Evolutionary conservation across 1,284 basidiomycete genomes (phyloP), one percentile per base, ranked within the genome.

Genomic region (Leucoagaricus sp.): DNA sequence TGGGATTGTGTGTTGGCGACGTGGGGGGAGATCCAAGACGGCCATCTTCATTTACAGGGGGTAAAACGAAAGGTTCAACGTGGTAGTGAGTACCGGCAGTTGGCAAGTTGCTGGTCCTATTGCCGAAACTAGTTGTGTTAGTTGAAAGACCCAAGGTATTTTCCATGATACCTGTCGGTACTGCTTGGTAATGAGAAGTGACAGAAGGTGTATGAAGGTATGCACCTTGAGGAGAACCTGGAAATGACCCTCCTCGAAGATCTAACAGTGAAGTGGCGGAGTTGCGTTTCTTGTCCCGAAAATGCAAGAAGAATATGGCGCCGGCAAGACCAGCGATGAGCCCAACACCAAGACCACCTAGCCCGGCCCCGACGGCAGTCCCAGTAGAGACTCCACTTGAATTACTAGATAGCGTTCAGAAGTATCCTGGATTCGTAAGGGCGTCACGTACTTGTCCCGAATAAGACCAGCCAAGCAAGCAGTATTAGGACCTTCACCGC

Each of bases 31-130:
- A 41, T 36, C 52, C 31, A 6, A 61, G 44, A 10, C 65, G 67
- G 19, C 66, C 66, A 51, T 70, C 65, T 63, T 72, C 70, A 4
- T 19, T 15, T 13, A 41, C 69, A 61, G 55, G 19, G 33, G 78
- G 74, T 65, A 78, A 65, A 4, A 69, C 59, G 58, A 80, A 81
- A 1, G 79, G 78, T 61, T 83, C 81, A 4, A 82, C 66, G 19
- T 75, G 70, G 64, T 81, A 79, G 23, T 67, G 65, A 21, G 51
- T 61, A 36, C 61, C 61, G 38, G 40, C 5, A 12, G 53, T 49
- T 26, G 61, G 59, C n/a, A 61, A 33, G 48, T 59, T 61, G 23
- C 60, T 59, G 10, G 53, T 54, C 13, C 31, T 41, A 33, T 25
- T 48, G 4, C 52, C 44, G 17, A 15, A 45, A 15, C 26, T 41